Base-by-base conservation (phyloP, 345 rosid species). In the Triadica sebifera region DNA sequence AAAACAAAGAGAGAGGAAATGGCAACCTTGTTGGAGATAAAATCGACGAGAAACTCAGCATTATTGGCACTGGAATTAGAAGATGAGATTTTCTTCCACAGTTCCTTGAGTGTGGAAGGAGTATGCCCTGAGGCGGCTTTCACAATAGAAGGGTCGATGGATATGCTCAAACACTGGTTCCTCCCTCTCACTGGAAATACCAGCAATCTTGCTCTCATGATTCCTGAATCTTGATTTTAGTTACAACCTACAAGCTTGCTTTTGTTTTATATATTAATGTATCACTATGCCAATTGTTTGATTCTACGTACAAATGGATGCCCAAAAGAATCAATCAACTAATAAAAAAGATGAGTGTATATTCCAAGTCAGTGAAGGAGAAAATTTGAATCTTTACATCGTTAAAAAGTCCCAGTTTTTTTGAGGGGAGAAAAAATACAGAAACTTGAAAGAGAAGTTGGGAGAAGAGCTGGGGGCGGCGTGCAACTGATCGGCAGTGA, bases 91-190 rank as follows among this genome's bases (percentile, higher is more conserved):
- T 73, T 84, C 75, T 81, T 87, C 91, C 92, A 92, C 24, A 92
- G 89, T 38, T 84, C 87, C 74, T 81, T 88, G 46, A 88, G 64
- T 38, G 83, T 76, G 11, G 84, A 75, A 45, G 82, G 88, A 25
- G 71, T 49, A 67, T 50, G 62, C 2, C 80, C 70, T 2, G 91
- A 53, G 29, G 81, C 81, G 0, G 83, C 17, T 12, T 84, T 86
- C 29, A 84, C 38, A 20, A 84, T 60, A 2, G 85, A 76, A 43
- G 83, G 83, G 37, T 88, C 94, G 12, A 81, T 72, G 73, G 95
- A 90, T 87, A 97, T 85, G 82, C 88, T 82, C 65, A 94, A 92
- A 85, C 97, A 90, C 97, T 97, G 92, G 55, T 78, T 88, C 81
- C 89, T 85, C 20, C 92, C 98, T 78, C 73, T 88, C 55, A 93